Base-by-base conservation (phyloP, 768 basidiomycete genomes). In the Boletellus ananiceps region DNA sequence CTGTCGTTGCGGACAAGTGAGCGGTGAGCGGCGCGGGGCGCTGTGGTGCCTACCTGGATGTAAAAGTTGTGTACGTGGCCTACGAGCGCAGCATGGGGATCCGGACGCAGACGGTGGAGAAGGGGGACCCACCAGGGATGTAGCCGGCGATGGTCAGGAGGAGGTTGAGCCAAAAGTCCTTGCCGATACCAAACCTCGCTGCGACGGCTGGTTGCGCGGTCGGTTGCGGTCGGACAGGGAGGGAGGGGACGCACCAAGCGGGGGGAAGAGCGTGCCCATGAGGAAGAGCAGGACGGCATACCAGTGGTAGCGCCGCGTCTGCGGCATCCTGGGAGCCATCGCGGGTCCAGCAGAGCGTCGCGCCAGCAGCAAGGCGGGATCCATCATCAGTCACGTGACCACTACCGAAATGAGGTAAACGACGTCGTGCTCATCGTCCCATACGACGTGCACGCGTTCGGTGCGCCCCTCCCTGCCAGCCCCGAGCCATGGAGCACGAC, bases 61-160 rank as follows among this genome's bases (percentile, higher is more conserved):
- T 93, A 93, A 65, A 93, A 93, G 58, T 95, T 96, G 71, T 97
- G 94, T 46, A 71, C 82, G 65, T 97, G 93, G 18, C 91, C 90
- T 84, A 64, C 11, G 32, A 38, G 51, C 34, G 38, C 44, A 45
- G 11, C 45, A 46, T 63, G 27, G 57, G 44, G 45, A 16, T 18
- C 15, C 13, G 27, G 34, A 4, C 27, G 29, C 4, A 8, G 15
- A 50, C 31, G 47, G n/a, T 5, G 13, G 43, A 14, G 19, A 19
- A 33, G 21, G 16, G 46, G 16, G 36, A 55, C 74, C 9, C 40
- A 87, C 89, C 89, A 46, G 89, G 90, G 57, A 93, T 87, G 66
- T 95, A 96, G 11, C 93, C 93, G 64, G 83, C 85, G 46, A 97
- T 78, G n/a, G 90, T 93, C 32, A 94, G 70, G 57, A 95, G 63